Conservation (phyloP, 352 stramenopile species). For the Blastocystis sp. region DNA sequence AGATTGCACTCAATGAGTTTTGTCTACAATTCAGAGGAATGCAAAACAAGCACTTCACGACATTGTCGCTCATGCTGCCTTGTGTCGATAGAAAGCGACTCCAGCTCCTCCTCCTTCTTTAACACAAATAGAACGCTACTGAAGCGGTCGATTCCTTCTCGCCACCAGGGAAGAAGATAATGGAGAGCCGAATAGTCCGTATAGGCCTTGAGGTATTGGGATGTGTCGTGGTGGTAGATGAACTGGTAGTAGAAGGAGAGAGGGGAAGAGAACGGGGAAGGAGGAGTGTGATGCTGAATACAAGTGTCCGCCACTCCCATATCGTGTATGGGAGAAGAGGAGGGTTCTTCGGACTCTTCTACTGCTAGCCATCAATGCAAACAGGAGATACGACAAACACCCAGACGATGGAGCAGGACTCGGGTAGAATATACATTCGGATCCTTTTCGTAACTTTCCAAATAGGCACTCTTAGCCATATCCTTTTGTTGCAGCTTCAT, state of each 20-base stretch:
- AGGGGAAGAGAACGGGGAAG: constrained; percentile 7
- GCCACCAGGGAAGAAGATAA: constrained; percentile 42
- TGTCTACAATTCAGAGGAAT: neutral
- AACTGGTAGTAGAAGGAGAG: constrained; percentile 62
- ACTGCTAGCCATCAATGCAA: neutral
- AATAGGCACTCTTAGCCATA: constrained; percentile 39
- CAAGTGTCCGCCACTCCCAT: neutral
- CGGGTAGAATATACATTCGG: neutral
- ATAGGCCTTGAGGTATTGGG: constrained; percentile 17
- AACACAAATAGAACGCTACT: constrained; percentile 33
- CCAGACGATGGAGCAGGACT: constrained; percentile 8
- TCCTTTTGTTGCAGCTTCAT: constrained; percentile 18
- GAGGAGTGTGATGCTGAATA: constrained; percentile 1
- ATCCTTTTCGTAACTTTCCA: constrained; percentile 35
- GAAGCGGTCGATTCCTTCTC: constrained; percentile 24
- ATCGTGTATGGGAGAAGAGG: neutral
- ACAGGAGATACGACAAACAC: neutral
- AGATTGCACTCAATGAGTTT: constrained; percentile 10
- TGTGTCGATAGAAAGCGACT: neutral
- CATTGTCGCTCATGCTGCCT: neutral
- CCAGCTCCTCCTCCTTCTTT: constrained; percentile 12
- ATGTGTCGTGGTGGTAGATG: constrained; percentile 7
- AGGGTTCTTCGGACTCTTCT: constrained; percentile 15
- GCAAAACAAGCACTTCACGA: neutral
- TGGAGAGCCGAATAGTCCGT: neutral